Conservation (phyloP, 2,329 filamentous ascomycete genomes). For the Verticillium tricorpus region DNA sequence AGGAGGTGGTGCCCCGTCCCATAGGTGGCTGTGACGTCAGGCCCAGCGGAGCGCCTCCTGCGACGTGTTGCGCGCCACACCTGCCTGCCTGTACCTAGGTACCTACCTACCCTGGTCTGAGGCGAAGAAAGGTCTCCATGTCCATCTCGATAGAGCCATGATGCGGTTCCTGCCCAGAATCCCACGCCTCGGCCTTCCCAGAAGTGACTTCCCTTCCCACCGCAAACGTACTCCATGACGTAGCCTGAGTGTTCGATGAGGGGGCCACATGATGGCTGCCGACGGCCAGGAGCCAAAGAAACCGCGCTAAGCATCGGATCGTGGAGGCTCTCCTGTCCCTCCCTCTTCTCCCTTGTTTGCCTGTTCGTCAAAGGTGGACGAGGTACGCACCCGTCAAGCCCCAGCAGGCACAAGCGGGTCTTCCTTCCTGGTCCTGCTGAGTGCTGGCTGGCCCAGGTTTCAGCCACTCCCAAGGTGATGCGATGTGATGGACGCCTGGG, state of each 20-base stretch:
- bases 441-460: not conserved
- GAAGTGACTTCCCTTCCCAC: not conserved
- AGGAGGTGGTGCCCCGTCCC: not conserved
- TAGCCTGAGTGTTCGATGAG: not conserved
- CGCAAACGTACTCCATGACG: not conserved
- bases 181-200: not conserved
- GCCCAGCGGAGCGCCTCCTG: not conserved
- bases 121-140: not conserved
- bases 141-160: not conserved
- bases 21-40: not conserved
- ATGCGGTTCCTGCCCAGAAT: not conserved
- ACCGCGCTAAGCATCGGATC: not conserved
- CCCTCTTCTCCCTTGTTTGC: not conserved
- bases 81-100: not conserved
- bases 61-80: not conserved
- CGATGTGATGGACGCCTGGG: not conserved
- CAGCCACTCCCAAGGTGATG: not conserved
- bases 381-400: not conserved
- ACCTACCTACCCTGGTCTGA: not conserved
- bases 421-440: not conserved
- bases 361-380: not conserved
- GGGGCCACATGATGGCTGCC: not conserved
- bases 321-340: not conserved
- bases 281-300: not conserved
- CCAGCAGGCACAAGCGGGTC: not conserved